Percentiles rank a stretch among this genome's conserved stretches.
phyloP scores from a whole-genome alignment of 108 stramenopile genomes.

The Skeletonema potamos region DNA sequence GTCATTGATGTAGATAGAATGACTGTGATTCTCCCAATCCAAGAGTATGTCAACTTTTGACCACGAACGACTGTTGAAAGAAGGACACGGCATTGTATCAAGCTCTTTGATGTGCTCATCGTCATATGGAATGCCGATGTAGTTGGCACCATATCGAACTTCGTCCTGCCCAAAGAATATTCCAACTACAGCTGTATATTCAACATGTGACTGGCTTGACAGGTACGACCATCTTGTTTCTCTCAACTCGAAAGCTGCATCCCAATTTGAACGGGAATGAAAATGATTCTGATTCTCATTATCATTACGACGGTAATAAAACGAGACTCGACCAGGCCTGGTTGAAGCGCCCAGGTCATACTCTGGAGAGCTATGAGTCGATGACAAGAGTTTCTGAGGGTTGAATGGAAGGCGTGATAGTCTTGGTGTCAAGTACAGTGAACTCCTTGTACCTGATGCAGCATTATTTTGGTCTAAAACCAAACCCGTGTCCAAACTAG shows the following conservation, averaged over 20 bases:
- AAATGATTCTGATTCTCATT: slow-evolving; percentile 4
- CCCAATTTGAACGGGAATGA: slow-evolving; percentile 31
- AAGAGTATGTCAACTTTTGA: slow-evolving; percentile 84
- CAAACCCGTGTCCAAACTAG: slow-evolving; percentile 23
- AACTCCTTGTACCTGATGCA: slow-evolving; percentile 40
- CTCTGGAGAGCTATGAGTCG: slow-evolving; percentile 36
- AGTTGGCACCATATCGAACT: slow-evolving; percentile 48
- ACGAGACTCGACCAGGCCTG: slow-evolving; percentile 32
- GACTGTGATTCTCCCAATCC: slow-evolving; percentile 58
- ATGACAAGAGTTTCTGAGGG: slow-evolving; percentile 11
- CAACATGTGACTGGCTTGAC: slow-evolving; percentile 11
- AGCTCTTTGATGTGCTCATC: slow-evolving; percentile 27
- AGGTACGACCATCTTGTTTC: slow-evolving; percentile 42
- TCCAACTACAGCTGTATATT: slow-evolving; percentile 57
- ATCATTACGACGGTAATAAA: slow-evolving; percentile 30
- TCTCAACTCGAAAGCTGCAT: slow-evolving; percentile 43
- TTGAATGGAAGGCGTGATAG: slow-evolving; percentile 8
- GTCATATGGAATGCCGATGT: slow-evolving; percentile 52
- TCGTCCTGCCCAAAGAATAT: slow-evolving; percentile 42
- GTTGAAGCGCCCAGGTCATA: slow-evolving; percentile 24
- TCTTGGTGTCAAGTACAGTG: slow-evolving; percentile 28
- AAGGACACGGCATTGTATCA: slow-evolving; percentile 7
- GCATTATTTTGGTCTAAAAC: slow-evolving; percentile 33
- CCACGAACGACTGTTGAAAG: slow-evolving; percentile 37
- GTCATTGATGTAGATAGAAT: slow-evolving; percentile 67